These are phyloP conservation scores for Hortaea werneckii DNA, from an alignment of 2,329 filamentous ascomycete species.

Conservation along the genomic window DNA sequence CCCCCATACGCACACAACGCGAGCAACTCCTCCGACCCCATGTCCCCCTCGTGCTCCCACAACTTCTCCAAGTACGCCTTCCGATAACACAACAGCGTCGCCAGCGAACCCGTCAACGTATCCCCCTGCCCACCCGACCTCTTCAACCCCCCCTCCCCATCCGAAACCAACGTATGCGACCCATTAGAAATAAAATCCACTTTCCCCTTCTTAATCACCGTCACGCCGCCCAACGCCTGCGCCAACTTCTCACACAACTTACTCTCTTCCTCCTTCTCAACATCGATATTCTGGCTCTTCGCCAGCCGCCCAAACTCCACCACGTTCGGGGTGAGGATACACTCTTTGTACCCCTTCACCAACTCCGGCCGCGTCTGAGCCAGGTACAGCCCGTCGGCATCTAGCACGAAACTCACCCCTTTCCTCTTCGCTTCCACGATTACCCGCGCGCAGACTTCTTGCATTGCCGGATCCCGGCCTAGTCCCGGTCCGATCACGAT, in stretches of 20 bases:
- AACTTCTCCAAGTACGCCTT: constrained; percentile 74
- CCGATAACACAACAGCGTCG: constrained; percentile 80
- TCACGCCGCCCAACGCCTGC: constrained; percentile 71
- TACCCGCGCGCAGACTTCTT: constrained; percentile 70
- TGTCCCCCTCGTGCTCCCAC: constrained; percentile 54
- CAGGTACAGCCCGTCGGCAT: constrained; percentile 78
- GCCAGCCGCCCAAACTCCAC: constrained; percentile 83
- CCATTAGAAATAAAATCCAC: constrained; percentile 80
- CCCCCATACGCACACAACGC: constrained; percentile 78
- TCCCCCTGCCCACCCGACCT: constrained; percentile 91
- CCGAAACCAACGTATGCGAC: constrained; percentile 60
- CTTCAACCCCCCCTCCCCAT: constrained; percentile 74
- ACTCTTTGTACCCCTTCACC: constrained; percentile 69
- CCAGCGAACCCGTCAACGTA: constrained; percentile 81
- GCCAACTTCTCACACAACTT: constrained; percentile 61
- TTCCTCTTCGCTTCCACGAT: constrained; percentile 65
- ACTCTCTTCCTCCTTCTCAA: constrained; percentile 38
- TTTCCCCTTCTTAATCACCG: constrained; percentile 78
- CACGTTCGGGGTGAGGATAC: constrained; percentile 88
- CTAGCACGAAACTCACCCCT: constrained; percentile 71
- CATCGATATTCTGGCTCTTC: constrained; percentile 60
- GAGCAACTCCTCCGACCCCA: constrained; percentile 51
- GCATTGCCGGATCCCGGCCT: constrained; percentile 81
- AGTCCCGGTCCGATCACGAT: constrained; percentile 88
- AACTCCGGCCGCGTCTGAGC: constrained; percentile 67